These are phyloP conservation scores for Pilatotrama ljubarskyi DNA, from an alignment of 768 basidiomycete genomes.

Conservation along the genomic window DNA sequence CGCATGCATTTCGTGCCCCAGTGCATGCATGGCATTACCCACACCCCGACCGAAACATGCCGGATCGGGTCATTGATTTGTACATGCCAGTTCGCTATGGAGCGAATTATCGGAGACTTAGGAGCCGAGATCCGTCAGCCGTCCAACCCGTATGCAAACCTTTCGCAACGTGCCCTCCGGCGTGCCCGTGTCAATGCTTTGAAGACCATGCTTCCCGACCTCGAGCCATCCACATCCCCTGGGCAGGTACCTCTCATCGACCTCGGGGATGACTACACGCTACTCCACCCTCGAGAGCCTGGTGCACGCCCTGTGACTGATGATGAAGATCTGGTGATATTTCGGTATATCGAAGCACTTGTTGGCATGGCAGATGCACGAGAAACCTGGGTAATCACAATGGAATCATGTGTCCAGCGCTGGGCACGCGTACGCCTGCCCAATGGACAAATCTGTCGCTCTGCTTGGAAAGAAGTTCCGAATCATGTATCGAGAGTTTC, in stretches of 20 bases:
- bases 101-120: conserved; percentile 30
- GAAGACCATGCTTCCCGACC: neutral
- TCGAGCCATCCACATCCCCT: neutral
- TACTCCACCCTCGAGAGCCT: neutral
- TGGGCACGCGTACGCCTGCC: conserved; percentile 31
- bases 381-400: neutral
- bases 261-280: neutral
- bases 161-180: conserved; percentile 22
- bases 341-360: neutral
- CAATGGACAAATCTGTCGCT: conserved; percentile 40
- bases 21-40: conserved; percentile 35
- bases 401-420: neutral
- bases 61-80: conserved; percentile 21
- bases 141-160: conserved; percentile 30
- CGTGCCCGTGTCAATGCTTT: conserved; percentile 29
- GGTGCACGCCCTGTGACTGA: neutral
- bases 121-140: conserved; percentile 29
- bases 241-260: neutral
- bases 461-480: conserved; percentile 34
- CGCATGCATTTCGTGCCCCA: conserved; percentile 37
- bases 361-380: neutral
- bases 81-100: conserved; percentile 28
- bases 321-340: neutral
- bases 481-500: conserved; percentile 30
- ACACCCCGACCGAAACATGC: conserved; percentile 28